phyloP scores from a whole-genome alignment of 345 rosid species.

The Lepidium africanum region DNA sequence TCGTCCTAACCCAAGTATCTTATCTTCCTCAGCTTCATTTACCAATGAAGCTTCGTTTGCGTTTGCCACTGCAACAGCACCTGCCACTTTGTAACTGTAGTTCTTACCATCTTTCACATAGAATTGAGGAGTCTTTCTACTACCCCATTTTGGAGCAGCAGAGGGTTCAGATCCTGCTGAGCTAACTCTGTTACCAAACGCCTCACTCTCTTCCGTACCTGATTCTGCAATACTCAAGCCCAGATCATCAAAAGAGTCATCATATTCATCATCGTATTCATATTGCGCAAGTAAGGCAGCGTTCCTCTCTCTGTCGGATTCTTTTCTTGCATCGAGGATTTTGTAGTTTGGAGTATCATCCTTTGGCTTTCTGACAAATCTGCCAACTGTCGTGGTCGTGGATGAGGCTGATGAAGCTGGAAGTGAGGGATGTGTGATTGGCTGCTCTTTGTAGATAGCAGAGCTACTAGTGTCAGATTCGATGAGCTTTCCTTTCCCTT shows the following conservation, averaged over 20 bases:
- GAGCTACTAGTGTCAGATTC: slow-evolving; percentile 35
- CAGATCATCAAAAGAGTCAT: slow-evolving; percentile 94
- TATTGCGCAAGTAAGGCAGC: slow-evolving; percentile 58
- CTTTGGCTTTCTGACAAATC: slow-evolving; percentile 71
- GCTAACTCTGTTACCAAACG: slow-evolving; percentile 36
- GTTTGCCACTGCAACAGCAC: slow-evolving; percentile 74
- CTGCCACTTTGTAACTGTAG: slow-evolving; percentile 86
- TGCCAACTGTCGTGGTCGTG: slow-evolving; percentile 50
- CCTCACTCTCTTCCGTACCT: slow-evolving; percentile 60
- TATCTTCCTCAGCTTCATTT: slow-evolving; percentile 51
- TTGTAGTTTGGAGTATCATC: slow-evolving; percentile 37
- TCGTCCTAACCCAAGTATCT: slow-evolving; percentile 75
- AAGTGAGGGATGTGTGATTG: slow-evolving; percentile 28
- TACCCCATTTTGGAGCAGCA: slow-evolving; percentile 64
- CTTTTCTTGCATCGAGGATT: slow-evolving; percentile 46
- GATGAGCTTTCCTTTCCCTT: slow-evolving; percentile 71
- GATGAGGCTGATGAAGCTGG: slow-evolving; percentile 45
- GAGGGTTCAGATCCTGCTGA: slow-evolving; percentile 28
- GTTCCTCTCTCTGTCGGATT: slow-evolving; percentile 39
- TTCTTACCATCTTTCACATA: slow-evolving; percentile 94
- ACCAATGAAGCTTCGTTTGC: slow-evolving; percentile 60
- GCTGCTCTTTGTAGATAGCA: slow-evolving; percentile 21
- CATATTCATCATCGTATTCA: slow-evolving; percentile 94
- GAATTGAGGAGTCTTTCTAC: slow-evolving; percentile 67
- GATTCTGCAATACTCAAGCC: slow-evolving; percentile 67